phyloP scores from a whole-genome alignment of 75 land plant species.

The Selaginella tamariscina region DNA sequence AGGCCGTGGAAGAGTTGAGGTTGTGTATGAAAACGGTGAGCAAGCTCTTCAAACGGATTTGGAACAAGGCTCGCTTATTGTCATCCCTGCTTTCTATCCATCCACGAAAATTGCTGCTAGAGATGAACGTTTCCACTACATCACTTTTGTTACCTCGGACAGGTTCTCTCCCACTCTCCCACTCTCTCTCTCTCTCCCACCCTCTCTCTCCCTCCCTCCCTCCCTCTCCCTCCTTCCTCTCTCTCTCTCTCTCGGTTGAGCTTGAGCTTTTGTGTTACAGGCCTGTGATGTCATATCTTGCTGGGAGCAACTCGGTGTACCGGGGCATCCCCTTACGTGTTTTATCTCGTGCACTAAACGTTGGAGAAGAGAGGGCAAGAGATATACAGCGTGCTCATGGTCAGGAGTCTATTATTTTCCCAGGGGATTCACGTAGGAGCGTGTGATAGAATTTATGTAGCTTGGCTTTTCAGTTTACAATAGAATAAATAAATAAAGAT shows the following conservation, averaged over 20 bases:
- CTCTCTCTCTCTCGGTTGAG: neutral
- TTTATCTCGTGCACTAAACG: neutral
- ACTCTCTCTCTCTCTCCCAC: too few relatives aligned
- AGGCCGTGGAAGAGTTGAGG: slow-evolving; percentile 1
- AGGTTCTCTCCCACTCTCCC: neutral
- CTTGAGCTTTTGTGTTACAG: neutral
- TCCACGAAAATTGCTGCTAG: slow-evolving; percentile 3
- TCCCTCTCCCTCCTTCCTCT: neutral
- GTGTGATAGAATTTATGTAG: too few relatives aligned
- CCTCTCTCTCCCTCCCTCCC: neutral
- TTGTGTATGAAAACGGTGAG: neutral
- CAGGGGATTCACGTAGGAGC: too few relatives aligned
- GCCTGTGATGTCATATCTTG: neutral
- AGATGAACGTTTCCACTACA: neutral
- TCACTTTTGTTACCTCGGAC: neutral
- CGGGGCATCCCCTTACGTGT: neutral
- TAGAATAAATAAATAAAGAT: too few relatives aligned
- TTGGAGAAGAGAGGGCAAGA: neutral
- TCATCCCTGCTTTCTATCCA: neutral
- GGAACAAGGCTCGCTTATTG: neutral
- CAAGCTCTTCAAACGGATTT: neutral
- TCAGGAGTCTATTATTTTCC: neutral
- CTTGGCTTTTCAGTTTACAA: too few relatives aligned
- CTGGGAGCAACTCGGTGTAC: slow-evolving; percentile 2
- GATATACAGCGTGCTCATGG: neutral